phyloP scores from a whole-genome alignment of 805 yeast genomes.

The Saccharomyces eubayanus region DNA sequence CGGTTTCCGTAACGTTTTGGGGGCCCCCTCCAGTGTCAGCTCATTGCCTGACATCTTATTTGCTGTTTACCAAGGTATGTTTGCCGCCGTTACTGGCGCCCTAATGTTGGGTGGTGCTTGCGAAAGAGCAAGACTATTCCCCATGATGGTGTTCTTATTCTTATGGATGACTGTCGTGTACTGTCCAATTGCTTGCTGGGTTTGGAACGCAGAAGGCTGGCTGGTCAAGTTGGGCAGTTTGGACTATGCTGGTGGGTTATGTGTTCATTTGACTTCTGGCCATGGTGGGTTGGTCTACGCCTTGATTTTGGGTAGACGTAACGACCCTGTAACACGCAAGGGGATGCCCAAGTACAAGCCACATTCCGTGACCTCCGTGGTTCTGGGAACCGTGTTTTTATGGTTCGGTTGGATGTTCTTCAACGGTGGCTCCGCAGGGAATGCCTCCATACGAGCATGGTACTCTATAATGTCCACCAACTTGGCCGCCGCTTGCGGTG shows the following conservation, averaged over 20 bases:
- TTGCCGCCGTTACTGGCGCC: constrained; percentile 87
- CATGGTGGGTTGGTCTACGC: constrained; percentile 94
- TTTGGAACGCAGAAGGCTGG: constrained; percentile 96
- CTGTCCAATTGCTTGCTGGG: constrained; percentile 95
- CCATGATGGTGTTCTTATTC: constrained; percentile 91
- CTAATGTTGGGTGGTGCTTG: constrained; percentile 97
- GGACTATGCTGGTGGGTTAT: constrained; percentile 98
- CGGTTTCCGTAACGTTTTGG: constrained; percentile 72
- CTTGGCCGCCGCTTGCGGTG: constrained; percentile 89
- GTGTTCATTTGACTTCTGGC: constrained; percentile 93
- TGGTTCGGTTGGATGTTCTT: constrained; percentile 97
- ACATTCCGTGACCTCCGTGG: constrained; percentile 84
- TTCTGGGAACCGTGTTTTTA: constrained; percentile 84
- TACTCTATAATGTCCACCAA: constrained; percentile 91
- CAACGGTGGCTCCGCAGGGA: constrained; percentile 97
- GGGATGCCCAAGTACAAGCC: constrained; percentile 87
- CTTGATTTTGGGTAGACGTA: constrained; percentile 83
- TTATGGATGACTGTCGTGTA: constrained; percentile 93
- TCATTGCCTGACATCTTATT: constrained; percentile 83
- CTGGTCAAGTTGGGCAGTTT: constrained; percentile 69
- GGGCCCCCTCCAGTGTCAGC: constrained; percentile 62
- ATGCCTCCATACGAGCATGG: constrained; percentile 87
- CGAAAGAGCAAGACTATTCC: constrained; percentile 92
- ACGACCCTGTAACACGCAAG: constrained; percentile 56
- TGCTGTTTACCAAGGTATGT: constrained; percentile 93